These are phyloP conservation scores for Coriaria nepalensis DNA, from an alignment of 306 rosid species.

Conservation along the genomic window DNA sequence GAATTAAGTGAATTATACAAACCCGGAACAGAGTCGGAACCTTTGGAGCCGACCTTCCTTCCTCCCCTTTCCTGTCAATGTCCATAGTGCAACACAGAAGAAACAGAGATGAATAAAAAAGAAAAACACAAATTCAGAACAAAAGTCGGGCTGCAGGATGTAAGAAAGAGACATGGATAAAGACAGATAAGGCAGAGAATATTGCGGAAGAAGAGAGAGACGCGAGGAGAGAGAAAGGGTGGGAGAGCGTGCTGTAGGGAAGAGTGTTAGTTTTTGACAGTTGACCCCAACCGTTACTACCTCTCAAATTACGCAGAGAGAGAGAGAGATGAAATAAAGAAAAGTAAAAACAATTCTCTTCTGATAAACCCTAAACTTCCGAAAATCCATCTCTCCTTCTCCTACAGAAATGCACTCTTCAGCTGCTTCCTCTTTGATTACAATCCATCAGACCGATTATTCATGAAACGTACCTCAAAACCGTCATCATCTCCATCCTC, in stretches of 20 bases:
- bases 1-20: constrained; percentile 16
- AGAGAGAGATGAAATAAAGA: constrained; percentile 24
- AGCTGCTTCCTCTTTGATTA: not conserved
- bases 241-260: constrained; percentile 43
- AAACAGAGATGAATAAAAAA: constrained; percentile 24
- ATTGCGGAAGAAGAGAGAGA: constrained; percentile 4
- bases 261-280: constrained; percentile 43
- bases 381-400: constrained; percentile 8
- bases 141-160: constrained; percentile 27
- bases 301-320: constrained; percentile 29
- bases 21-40: constrained; percentile 73
- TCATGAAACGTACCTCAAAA: constrained; percentile 41
- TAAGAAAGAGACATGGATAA: constrained; percentile 42
- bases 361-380: constrained; percentile 1
- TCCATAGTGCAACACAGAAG: constrained; percentile 29
- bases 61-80: constrained; percentile 63
- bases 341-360: constrained; percentile 21
- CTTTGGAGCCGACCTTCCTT: constrained; percentile 62
- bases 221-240: constrained; percentile 33
- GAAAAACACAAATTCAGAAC: constrained; percentile 17
- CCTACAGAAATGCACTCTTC: constrained; percentile 6
- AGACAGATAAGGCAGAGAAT: constrained; percentile 49
- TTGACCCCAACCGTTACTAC: constrained; percentile 53
- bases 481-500: constrained; percentile 30
- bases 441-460: constrained; percentile 12